Evolutionary conservation across 2,329 filamentous ascomycete species (phyloP), one percentile per base, ranked within the genome.

Genomic region (Phyllachora maydis): DNA sequence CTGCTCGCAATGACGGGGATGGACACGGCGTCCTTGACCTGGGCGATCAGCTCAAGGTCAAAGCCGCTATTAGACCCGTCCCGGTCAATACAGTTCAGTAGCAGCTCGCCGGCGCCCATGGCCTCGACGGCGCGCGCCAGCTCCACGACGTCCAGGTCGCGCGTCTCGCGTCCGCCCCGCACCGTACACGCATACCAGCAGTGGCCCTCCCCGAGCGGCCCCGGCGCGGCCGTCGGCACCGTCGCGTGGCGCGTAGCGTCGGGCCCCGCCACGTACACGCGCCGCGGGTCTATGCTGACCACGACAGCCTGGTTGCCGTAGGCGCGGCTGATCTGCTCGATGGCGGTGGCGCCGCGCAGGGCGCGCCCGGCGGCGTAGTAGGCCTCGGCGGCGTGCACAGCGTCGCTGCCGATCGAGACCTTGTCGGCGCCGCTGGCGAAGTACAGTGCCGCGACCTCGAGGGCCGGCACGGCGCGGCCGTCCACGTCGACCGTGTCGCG

Each of bases 181-280:
- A 91, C 81, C 5, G 88, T 98, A 52, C 88, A 95, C 28, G 88
- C 83, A 46, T 93, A 98, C 85, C 85, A 98, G 54, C 81, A 92
- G 48, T 69, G 75, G 24, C 56, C 53, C 47, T 93, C 78, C 14
- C 82, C 82, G 20, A 64, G 60, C 12, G 77, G 70, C 6, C 83
- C 81, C 0, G 67, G 69, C 30, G 55, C 63, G 1, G 50, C 43
- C 0, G 85, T 92, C 39, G 60, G 54, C 40, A 93, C 54, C 9
- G 73, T 78, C 46, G 55, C 51, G 47, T 88, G 75, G 39, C 79
- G 72, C 1, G 63, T 60, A 25, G 78, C 82, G 23, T 72, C 65
- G 13, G 60, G 51, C 18, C 73, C 71, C 20, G 65, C 62, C 3
- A 93, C 76, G 48, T 91, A 93, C 8, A 95, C 69, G 27, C 88